phyloP scores from a whole-genome alignment of 148 eudicot species.

The Dianthus caryophyllus region DNA sequence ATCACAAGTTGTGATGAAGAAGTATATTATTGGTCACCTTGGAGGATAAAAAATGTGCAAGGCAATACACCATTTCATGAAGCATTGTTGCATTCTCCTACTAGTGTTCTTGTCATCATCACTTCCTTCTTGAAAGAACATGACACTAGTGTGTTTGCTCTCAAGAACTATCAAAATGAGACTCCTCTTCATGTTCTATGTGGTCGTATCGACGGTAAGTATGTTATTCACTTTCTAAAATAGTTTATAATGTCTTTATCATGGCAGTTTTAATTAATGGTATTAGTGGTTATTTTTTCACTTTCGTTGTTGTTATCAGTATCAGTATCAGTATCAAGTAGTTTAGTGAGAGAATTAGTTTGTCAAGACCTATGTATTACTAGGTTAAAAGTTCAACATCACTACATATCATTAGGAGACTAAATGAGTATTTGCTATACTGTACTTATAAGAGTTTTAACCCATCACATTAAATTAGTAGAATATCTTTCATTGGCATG shows the following conservation, averaged over 20 bases:
- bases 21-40: conserved; percentile 13
- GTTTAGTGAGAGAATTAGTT: no score
- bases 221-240: no score
- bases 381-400: no score
- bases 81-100: conserved; percentile 8
- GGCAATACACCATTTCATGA: conserved; percentile 22
- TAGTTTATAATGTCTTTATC: no score
- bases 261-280: not conserved
- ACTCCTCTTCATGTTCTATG: conserved; percentile 22
- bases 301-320: no score
- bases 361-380: no score
- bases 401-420: no score
- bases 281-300: not conserved
- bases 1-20: conserved; percentile 8
- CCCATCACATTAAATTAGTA: no score
- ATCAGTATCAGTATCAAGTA: no score
- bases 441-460: no score
- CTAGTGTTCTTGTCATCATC: not conserved
- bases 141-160: not conserved
- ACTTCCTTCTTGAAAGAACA: not conserved
- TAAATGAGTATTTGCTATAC: no score
- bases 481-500: no score
- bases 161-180: conserved; percentile 10
- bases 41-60: conserved; percentile 21
- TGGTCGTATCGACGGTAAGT: not conserved